Conservation (phyloP, 805 yeast genomes). For the Myxozyma neotropica region DNA sequence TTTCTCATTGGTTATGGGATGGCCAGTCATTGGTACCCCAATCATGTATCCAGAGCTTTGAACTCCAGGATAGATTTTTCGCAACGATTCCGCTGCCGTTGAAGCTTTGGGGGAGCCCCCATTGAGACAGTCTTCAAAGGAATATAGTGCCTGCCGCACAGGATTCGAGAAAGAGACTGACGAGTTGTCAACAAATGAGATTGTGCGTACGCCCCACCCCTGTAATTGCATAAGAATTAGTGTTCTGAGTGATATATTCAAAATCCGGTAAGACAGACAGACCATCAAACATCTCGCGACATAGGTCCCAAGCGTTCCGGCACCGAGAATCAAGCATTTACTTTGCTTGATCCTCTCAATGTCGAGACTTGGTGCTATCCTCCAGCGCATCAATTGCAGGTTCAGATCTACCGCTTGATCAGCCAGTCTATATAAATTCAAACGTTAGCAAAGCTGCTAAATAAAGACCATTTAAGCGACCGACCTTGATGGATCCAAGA, state of each 20-base stretch:
- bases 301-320: conserved; percentile 95
- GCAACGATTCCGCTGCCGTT: conserved; percentile 73
- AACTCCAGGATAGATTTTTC: conserved; percentile 77
- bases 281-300: conserved; percentile 74
- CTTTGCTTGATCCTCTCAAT: conserved; percentile 63
- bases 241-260: neutral
- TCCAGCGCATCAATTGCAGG: conserved; percentile 93
- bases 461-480: too few relatives aligned
- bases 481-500: conserved; percentile 73
- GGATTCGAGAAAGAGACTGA: conserved; percentile 90
- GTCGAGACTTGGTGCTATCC: conserved; percentile 81
- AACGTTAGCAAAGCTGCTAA: too few relatives aligned
- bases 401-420: conserved; percentile 92
- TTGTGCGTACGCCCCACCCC: conserved; percentile 91
- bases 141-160: conserved; percentile 87
- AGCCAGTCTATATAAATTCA: conserved; percentile 54
- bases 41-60: conserved; percentile 55
- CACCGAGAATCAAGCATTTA: conserved; percentile 80
- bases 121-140: conserved; percentile 74
- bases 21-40: conserved; percentile 97
- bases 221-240: neutral
- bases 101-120: conserved; percentile 78
- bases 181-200: conserved; percentile 90
- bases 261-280: neutral
- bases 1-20: conserved; percentile 64